Percentiles rank a stretch among this genome's conserved stretches.
Conservation (phyloP, 495 filamentous ascomycete species). For the Penicilliopsis zonata region DNA sequence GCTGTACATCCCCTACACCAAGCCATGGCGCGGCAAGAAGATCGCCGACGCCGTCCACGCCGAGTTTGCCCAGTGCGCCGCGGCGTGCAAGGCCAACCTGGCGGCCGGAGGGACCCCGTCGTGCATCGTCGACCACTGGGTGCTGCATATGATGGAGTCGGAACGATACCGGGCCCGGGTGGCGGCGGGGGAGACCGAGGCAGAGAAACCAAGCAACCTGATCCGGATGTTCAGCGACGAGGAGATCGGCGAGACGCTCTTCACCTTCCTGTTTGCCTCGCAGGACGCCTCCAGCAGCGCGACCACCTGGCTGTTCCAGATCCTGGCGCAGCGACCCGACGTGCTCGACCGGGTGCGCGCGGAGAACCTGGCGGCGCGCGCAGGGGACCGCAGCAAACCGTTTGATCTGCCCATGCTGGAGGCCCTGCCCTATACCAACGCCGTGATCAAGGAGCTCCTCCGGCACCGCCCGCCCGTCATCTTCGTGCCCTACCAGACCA, state of each 20-base stretch:
- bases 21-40: conserved; percentile 96
- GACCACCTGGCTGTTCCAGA: conserved; percentile 88
- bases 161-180: conserved; percentile 63
- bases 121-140: conserved; percentile 93
- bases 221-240: conserved; percentile 82
- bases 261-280: conserved; percentile 96
- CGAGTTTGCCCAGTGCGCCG: conserved; percentile 83
- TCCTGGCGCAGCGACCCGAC: conserved; percentile 88
- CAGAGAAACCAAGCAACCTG: conserved; percentile 69
- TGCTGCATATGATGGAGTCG: conserved; percentile 72
- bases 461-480: conserved; percentile 94
- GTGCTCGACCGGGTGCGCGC: conserved; percentile 81
- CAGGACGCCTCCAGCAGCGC: conserved; percentile 95
- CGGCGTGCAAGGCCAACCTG: conserved; percentile 88
- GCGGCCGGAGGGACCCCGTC: conserved; percentile 73
- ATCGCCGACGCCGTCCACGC: conserved; percentile 83
- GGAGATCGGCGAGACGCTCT: conserved; percentile 88
- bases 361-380: conserved; percentile 70
- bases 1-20: conserved; percentile 86
- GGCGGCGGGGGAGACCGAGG: conserved; percentile 56
- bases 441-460: conserved; percentile 84
- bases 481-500: conserved; percentile 93
- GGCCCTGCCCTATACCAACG: conserved; percentile 79
- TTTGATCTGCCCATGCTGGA: conserved; percentile 78
- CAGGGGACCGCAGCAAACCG: conserved; percentile 61